These are phyloP conservation scores for Ciborinia camelliae DNA, from an alignment of 2,329 filamentous ascomycete species.

Conservation along the genomic window DNA sequence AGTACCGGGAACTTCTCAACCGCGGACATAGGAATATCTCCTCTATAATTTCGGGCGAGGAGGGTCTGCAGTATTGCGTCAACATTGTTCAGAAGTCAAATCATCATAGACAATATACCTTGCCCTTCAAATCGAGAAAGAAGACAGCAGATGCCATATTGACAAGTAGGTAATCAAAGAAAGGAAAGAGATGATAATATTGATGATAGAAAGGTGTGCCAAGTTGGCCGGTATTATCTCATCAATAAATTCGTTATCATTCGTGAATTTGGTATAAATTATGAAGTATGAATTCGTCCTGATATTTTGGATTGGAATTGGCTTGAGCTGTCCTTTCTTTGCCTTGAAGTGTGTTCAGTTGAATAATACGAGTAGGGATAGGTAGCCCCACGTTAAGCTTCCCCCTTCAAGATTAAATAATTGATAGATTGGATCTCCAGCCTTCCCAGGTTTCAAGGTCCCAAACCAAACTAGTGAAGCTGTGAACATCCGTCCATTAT, in stretches of 20 bases:
- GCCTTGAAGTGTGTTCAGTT: slow-evolving; percentile 5
- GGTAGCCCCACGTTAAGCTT: slow-evolving; percentile 33
- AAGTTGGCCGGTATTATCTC: slow-evolving; percentile 21
- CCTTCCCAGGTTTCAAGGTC: slow-evolving; percentile 5
- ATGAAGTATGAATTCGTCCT: background rate
- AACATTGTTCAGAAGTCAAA: slow-evolving; percentile 22
- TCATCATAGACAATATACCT: slow-evolving; percentile 55
- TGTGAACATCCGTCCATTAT: too few species aligned
- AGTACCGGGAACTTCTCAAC: slow-evolving; percentile 97
- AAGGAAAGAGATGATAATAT: slow-evolving; percentile 5
- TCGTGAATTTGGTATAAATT: slow-evolving; percentile 15
- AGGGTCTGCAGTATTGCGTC: slow-evolving; percentile 66
- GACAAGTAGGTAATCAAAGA: slow-evolving; percentile 21
- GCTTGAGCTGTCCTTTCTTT: background rate
- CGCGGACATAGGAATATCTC: slow-evolving; percentile 98
- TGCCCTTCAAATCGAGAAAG: slow-evolving; percentile 99
- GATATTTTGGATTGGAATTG: slow-evolving; percentile 1
- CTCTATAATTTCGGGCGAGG: slow-evolving; percentile 94
- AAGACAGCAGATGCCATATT: slow-evolving; percentile 94
- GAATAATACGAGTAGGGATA: too few species aligned
- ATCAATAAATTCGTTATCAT: slow-evolving; percentile 26
- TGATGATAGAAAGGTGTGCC: slow-evolving; percentile 18
- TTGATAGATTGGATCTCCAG: background rate
- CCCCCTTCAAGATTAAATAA: background rate
- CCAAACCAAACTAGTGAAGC: slow-evolving; percentile 11